Evolutionary conservation across 2,329 filamentous ascomycete genomes (phyloP), one percentile per base, ranked within the genome.

Genomic region (Neofusicoccum cordaticola): DNA sequence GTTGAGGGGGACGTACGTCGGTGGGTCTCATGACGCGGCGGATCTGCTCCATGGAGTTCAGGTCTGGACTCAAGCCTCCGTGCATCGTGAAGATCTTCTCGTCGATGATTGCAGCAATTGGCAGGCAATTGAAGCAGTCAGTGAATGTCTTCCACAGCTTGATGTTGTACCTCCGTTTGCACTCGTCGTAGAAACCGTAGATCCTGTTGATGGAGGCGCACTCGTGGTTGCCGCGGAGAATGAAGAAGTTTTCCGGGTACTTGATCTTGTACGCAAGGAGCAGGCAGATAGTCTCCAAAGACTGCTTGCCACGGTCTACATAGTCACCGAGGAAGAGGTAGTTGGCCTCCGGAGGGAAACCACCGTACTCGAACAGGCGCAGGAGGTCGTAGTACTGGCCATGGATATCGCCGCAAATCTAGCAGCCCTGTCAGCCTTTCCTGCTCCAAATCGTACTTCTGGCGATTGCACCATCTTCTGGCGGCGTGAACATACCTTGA

Each of bases 81-180:
- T 99, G 95, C 94, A 99, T 97, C 76, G 93, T 97, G 84, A 99
- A 98, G 77, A 99, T 99, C 90, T 98, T 99, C 85, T 97, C 95
- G 76, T 97, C 94, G 73, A 99, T 97, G 81, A 99, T 99, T 71
- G 95, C 94, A 65, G 94, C 95, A 79, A 99, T 98, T 53, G 94
- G 94, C 75, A 98, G 82, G 82, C 93, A 97, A 85, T 99, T 99
- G 88, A 99, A 99, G 86, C 93, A 97, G 79, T 99, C 94, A 68
- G 93, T 97, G 78, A 99, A 98, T 1, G 94, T 98, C 87, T 99
- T 99, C 94, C 94, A 98, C 67, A 98, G 86, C 87, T 98, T 98
- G 84, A 98, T 97, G 82, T 98, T 99, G 84, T 96, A 98, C 72
- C 94, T 87, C 77, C 95, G 90, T 85, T 99, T 99, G 89, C 94